A percentile compares a stretch with the other conserved stretches of the same genome.
These are phyloP conservation scores for Calvatia gigantea DNA, from an alignment of 768 basidiomycete species.

Conservation along the genomic window DNA sequence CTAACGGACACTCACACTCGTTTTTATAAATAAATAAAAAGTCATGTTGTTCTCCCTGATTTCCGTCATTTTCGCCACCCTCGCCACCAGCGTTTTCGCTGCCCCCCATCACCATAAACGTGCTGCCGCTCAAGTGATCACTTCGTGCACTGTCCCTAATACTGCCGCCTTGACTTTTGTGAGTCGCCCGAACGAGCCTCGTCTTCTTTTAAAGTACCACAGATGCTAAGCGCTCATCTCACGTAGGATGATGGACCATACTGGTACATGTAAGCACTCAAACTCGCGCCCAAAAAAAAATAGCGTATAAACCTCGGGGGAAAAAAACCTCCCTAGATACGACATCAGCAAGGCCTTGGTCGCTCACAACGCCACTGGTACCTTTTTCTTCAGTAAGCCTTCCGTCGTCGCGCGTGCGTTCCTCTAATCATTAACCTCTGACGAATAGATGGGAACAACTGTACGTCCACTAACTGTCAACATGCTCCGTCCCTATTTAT, in stretches of 20 bases:
- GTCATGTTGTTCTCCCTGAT: constrained; percentile 3
- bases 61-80: constrained; percentile 9
- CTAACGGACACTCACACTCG: neutral
- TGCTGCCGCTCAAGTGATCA: constrained; percentile 29
- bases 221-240: neutral
- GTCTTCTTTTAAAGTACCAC: neutral
- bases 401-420: too few relatives aligned
- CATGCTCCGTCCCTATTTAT: neutral
- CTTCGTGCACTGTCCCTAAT: constrained; percentile 30
- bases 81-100: constrained; percentile 12
- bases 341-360: constrained; percentile 29
- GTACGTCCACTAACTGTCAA: constrained; percentile 10
- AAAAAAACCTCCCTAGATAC: constrained; percentile 27
- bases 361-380: constrained; percentile 32
- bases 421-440: too few relatives aligned
- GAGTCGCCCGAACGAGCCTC: constrained; percentile 13
- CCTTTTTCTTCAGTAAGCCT: constrained; percentile 42
- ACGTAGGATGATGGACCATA: constrained; percentile 42
- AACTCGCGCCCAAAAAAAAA: neutral
- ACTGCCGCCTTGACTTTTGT: constrained; percentile 41
- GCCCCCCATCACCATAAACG: constrained; percentile 12
- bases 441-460: constrained; percentile 24
- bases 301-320: neutral
- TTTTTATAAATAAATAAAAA: neutral
- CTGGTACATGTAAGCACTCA: constrained; percentile 26